These are phyloP conservation scores for Phytopythium ostracodes DNA, from an alignment of 352 stramenopile species.

Conservation along the genomic window DNA sequence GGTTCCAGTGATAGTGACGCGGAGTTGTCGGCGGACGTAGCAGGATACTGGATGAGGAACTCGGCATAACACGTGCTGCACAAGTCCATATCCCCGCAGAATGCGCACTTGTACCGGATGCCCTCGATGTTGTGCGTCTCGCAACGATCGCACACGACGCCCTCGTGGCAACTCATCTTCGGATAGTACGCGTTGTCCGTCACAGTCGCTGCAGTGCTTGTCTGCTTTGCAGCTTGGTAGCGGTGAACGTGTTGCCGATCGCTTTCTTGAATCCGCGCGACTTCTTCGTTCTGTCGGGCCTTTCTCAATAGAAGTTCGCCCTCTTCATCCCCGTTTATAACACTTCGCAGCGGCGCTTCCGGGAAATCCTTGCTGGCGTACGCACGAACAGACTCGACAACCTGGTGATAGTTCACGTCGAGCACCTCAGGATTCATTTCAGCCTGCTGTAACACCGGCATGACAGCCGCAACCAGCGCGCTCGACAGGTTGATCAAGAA, in stretches of 20 bases:
- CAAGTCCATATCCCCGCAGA: slow-evolving; percentile 69
- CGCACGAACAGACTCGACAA: slow-evolving; percentile 37
- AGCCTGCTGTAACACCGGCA: slow-evolving; percentile 29
- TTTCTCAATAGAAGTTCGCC: slow-evolving; percentile 5
- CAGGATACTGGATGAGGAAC: slow-evolving; percentile 23
- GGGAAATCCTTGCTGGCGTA: slow-evolving; percentile 38
- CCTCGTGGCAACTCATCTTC: slow-evolving; percentile 42
- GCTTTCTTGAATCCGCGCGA: slow-evolving; percentile 14
- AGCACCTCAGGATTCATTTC: slow-evolving; percentile 22
- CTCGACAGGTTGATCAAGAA: slow-evolving; percentile 65
- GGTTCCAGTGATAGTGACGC: not conserved
- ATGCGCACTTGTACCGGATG: slow-evolving; percentile 68
- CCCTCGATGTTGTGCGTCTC: slow-evolving; percentile 47
- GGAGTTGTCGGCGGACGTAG: slow-evolving; percentile 10
- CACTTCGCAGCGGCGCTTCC: slow-evolving; percentile 24
- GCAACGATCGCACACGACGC: slow-evolving; percentile 71
- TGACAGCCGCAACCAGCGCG: slow-evolving; percentile 36
- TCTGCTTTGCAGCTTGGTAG: not conserved
- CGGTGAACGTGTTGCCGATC: slow-evolving; percentile 22
- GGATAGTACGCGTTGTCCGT: slow-evolving; percentile 39
- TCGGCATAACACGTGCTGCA: slow-evolving; percentile 56
- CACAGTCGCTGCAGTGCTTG: not conserved
- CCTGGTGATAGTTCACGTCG: slow-evolving; percentile 52
- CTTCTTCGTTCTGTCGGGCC: slow-evolving; percentile 11
- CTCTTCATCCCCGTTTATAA: slow-evolving; percentile 16